A percentile compares a stretch with the other conserved stretches of the same genome.
Conservation (phyloP, 2,329 filamentous ascomycete species). For the Plectosphaerella cucumerina region DNA sequence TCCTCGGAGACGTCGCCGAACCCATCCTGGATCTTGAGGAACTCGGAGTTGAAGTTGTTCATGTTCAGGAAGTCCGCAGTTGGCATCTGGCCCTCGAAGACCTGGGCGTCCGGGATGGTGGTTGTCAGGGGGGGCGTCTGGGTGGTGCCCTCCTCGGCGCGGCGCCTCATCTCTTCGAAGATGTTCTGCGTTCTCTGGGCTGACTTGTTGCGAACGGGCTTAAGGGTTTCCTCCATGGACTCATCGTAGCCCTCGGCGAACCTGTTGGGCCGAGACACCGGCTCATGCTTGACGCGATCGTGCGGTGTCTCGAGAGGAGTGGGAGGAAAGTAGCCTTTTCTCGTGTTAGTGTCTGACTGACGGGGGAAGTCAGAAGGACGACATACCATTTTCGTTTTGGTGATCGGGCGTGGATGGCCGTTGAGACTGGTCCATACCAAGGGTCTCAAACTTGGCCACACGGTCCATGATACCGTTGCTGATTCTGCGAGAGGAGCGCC, state of each 20-base stretch:
- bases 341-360: constrained; percentile 12
- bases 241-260: constrained; percentile 61
- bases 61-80: constrained; percentile 54
- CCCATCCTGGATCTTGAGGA: constrained; percentile 31
- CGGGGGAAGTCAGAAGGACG: too few species aligned
- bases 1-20: constrained; percentile 29
- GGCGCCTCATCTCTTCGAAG: constrained; percentile 56
- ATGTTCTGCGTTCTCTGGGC: constrained; percentile 44
- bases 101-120: constrained; percentile 34
- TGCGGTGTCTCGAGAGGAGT: constrained; percentile 65
- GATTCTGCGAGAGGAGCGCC: constrained; percentile 43
- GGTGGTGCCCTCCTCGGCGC: constrained; percentile 45
- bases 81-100: constrained; percentile 41
- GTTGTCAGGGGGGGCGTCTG: constrained; percentile 9
- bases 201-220: constrained; percentile 42
- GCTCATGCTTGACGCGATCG: constrained; percentile 38
- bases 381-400: constrained; percentile 57
- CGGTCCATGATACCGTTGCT: constrained; percentile 59
- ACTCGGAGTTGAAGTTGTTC: constrained; percentile 41
- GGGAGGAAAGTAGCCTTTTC: constrained; percentile 57
- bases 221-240: constrained; percentile 64
- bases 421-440: constrained; percentile 39
- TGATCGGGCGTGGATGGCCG: constrained; percentile 60
- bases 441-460: constrained; percentile 54
- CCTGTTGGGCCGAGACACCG: constrained; percentile 32